These are phyloP conservation scores for Vairimorpha necatrix DNA, from an alignment of 371 early-diverging fungal genomes.

Conservation along the genomic window DNA sequence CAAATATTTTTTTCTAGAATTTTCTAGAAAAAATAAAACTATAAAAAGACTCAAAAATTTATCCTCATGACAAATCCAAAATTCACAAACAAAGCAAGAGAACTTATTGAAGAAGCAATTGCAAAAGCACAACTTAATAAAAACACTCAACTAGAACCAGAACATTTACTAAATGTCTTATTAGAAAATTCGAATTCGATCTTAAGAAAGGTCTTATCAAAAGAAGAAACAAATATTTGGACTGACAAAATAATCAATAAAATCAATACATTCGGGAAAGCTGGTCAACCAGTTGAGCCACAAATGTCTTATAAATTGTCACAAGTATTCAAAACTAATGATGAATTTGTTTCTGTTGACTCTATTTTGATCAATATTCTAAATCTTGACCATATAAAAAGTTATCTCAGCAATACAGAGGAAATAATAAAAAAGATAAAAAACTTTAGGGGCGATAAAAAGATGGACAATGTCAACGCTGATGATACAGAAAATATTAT, in stretches of 20 bases:
- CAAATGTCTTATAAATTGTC: slow-evolving; percentile 7
- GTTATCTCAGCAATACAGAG: slow-evolving; percentile 18
- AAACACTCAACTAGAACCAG: slow-evolving; percentile 45
- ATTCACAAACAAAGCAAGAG: slow-evolving; percentile 39
- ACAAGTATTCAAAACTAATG: slow-evolving; percentile 12
- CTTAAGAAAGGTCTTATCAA: slow-evolving; percentile 18
- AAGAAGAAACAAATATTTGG: slow-evolving; percentile 29
- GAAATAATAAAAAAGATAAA: slow-evolving; percentile 31
- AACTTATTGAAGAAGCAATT: slow-evolving; percentile 36
- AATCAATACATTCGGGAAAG: slow-evolving; percentile 37
- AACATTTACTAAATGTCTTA: slow-evolving; percentile 49
- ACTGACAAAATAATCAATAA: slow-evolving; percentile 18
- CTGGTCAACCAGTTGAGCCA: slow-evolving; percentile 19
- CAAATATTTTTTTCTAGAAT: not conserved
- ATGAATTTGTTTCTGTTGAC: slow-evolving; percentile 42
- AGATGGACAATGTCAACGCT: slow-evolving; percentile 22
- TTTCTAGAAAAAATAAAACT: slow-evolving; percentile 27
- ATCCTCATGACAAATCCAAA: slow-evolving; percentile 33
- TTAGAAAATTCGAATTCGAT: slow-evolving; percentile 30
- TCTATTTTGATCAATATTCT: slow-evolving; percentile 27
- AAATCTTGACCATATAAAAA: not conserved
- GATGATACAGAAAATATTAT: slow-evolving; percentile 65
- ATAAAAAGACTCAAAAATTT: not conserved
- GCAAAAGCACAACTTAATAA: slow-evolving; percentile 39
- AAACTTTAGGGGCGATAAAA: slow-evolving; percentile 28